These are phyloP conservation scores for Citrus hindsii DNA, from an alignment of 345 rosid genomes.

Conservation along the genomic window DNA sequence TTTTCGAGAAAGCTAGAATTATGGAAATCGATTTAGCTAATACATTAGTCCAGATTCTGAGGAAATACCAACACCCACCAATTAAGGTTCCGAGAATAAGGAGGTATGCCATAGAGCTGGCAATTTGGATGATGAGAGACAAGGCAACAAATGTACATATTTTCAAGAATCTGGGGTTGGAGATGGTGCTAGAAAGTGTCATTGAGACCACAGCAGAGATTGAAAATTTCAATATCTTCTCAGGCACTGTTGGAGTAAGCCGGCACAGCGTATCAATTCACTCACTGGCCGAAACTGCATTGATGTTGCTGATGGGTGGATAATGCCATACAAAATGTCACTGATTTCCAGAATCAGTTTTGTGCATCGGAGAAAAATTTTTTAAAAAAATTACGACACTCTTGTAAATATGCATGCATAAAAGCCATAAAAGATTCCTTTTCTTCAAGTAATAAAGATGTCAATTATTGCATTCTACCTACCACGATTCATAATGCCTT, in stretches of 20 bases:
- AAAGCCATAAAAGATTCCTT: constrained; percentile 6
- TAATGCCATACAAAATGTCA: neutral
- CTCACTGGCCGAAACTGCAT: constrained; percentile 53
- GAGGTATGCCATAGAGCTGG: constrained; percentile 74
- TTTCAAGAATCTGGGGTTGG: constrained; percentile 49
- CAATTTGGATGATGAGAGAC: constrained; percentile 76
- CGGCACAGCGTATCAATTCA: constrained; percentile 63
- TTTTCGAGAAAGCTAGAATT: constrained; percentile 46
- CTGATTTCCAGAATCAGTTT: no score
- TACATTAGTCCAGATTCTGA: constrained; percentile 48
- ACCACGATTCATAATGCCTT: neutral
- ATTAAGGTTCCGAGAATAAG: constrained; percentile 79
- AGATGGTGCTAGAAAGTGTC: constrained; percentile 49
- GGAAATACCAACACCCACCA: constrained; percentile 51
- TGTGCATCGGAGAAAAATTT: no score
- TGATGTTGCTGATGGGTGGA: constrained; percentile 34
- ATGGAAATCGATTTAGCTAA: constrained; percentile 43
- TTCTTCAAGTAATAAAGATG: constrained; percentile 13
- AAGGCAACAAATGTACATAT: constrained; percentile 24
- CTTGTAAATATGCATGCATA: neutral
- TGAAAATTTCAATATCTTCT: constrained; percentile 79
- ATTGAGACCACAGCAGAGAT: constrained; percentile 73
- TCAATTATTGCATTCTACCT: neutral
- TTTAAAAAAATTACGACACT: neutral
- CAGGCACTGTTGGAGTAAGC: constrained; percentile 66